Evolutionary conservation across 192 early-diverging fungal genomes (phyloP), one percentile per base, ranked within the genome.

Genomic region (Coemansia sp.): DNA sequence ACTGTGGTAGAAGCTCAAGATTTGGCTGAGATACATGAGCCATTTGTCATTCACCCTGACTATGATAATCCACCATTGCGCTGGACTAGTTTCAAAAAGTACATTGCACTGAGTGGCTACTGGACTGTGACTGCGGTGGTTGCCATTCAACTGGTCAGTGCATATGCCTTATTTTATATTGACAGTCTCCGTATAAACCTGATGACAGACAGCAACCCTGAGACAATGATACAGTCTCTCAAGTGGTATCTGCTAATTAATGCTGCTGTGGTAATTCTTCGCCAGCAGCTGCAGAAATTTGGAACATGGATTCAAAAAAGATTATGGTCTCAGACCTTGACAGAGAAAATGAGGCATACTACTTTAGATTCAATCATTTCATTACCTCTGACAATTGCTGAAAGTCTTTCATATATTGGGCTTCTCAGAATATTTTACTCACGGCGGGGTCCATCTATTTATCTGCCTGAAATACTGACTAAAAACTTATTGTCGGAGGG

Each of bases 201-300:
- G 11, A 75, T 75, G 66, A 47, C 47, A 5, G 67, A 75, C 42
- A 66, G 23, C 53, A 63, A 74, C 17, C 62, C 73, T 0, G 63
- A 56, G 0, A 66, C 73, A 1, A 64, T 68, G 17, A 51, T 31
- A n/a, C 47, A 59, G 20, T 75, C 73, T 23, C 46, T 75, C n/a
- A 56, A 48, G 14, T 56, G 26, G 17, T 70, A 75, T 38, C 34
- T 75, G 1, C 17, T 63, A 4, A 25, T 69, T 2, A 75, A 75
- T 28, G 73, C 73, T 0, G 6, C 63, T 5, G 25, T 66, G 3
- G 31, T 18, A 5, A 63, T 75, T 9, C 36, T 54, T 5, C 15
- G 28, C 11, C 58, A n/a, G n/a, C 73, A 75, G 52, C 44, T 75
- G 0, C 9, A 5, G 1, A 52, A 15, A 7, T 20, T 62, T 18